These are phyloP conservation scores for Bryopsis sp. DNA, from an alignment of 139 green algal species.

Conservation along the genomic window DNA sequence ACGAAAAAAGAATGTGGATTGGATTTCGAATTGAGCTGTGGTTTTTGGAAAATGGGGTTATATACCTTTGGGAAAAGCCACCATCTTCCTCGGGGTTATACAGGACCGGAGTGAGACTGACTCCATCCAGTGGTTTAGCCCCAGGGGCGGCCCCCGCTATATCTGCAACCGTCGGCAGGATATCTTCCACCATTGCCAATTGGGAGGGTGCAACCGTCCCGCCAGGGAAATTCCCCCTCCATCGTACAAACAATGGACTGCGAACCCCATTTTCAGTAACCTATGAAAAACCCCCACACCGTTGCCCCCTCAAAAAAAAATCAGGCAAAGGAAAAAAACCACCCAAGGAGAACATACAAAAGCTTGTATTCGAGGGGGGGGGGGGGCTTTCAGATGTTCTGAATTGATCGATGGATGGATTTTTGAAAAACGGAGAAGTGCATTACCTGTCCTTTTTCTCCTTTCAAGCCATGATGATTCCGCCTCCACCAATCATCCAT, in stretches of 20 bases:
- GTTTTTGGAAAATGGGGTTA: no score
- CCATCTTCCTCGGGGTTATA: not conserved
- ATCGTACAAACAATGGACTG: not conserved
- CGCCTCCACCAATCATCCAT: not conserved
- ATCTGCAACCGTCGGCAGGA: not conserved
- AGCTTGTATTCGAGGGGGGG: no score
- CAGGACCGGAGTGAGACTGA: not conserved
- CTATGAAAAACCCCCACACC: no score
- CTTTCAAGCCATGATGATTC: not conserved
- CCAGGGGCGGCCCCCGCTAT: not conserved
- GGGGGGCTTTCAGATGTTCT: no score
- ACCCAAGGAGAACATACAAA: no score
- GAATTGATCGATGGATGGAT: no score
- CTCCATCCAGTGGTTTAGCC: not conserved
- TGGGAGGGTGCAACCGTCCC: not conserved
- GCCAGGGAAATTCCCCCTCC: not conserved
- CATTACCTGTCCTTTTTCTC: conserved; percentile 13
- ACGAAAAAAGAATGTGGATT: no score
- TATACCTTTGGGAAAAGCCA: no score
- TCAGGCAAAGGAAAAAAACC: no score
- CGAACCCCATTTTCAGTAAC: conserved; percentile 10
- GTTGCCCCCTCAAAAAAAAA: no score
- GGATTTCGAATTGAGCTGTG: no score
- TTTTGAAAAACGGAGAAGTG: no score
- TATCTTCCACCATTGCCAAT: not conserved